These are phyloP conservation scores for Malassezia japonica DNA, from an alignment of 1,284 basidiomycete species.

Conservation along the genomic window DNA sequence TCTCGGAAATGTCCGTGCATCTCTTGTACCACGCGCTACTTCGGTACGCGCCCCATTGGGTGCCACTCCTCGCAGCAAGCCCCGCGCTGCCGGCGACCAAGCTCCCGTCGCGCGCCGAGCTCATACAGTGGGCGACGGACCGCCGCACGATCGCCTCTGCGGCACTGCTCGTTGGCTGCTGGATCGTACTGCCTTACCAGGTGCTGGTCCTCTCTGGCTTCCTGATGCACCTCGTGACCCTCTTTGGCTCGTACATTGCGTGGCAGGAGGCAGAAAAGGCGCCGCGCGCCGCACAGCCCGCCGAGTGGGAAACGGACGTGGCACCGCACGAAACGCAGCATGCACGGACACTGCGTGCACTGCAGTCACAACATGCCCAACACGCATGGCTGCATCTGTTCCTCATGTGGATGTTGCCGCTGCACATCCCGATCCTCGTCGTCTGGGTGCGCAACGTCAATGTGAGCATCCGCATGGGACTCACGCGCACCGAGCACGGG, in stretches of 20 bases:
- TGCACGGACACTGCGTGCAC: background rate
- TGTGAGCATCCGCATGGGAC: slow-evolving; percentile 29
- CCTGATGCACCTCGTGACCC: slow-evolving; percentile 58
- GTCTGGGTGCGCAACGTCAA: slow-evolving; percentile 75
- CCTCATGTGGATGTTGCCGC: slow-evolving; percentile 73
- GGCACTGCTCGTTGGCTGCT: slow-evolving; percentile 58
- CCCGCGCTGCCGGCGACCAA: background rate
- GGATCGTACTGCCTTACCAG: slow-evolving; percentile 74
- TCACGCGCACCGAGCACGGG: slow-evolving; percentile 57
- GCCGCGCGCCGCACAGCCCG: background rate
- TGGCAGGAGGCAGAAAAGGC: background rate
- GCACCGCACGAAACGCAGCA: slow-evolving; percentile 22
- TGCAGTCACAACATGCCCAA: slow-evolving; percentile 13
- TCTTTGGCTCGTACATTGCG: slow-evolving; percentile 25
- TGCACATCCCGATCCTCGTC: slow-evolving; percentile 66
- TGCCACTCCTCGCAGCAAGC: background rate
- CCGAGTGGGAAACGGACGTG: background rate
- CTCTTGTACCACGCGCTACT: background rate
- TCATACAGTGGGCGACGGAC: background rate
- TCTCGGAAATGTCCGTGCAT: background rate
- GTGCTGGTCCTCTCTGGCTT: slow-evolving; percentile 75
- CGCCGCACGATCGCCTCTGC: slow-evolving; percentile 1
- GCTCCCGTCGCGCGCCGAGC: background rate
- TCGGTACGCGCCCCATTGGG: background rate
- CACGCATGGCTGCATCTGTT: slow-evolving; percentile 46